Conservation (phyloP, 495 filamentous ascomycete species). For the Rostrohypoxylon terebratum region DNA sequence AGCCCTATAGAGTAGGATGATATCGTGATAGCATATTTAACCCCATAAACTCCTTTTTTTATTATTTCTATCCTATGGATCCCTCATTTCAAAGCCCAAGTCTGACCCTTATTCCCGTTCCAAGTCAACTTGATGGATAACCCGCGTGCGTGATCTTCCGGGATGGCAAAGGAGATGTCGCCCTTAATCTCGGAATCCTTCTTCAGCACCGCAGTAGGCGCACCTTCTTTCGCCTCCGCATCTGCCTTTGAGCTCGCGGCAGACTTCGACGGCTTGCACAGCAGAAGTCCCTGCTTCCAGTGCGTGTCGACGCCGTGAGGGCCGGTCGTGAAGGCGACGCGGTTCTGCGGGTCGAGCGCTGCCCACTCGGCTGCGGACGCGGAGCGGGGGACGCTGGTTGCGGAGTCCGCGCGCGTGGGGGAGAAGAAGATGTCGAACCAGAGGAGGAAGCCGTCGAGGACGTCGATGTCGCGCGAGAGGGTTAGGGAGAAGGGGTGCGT, state of each 20-base stretch:
- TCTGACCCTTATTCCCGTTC: constrained; percentile 57
- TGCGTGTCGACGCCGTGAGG: constrained; percentile 83
- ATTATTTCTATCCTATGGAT: neutral
- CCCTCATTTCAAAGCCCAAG: constrained; percentile 55
- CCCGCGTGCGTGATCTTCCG: constrained; percentile 62
- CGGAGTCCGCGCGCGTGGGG: constrained; percentile 44
- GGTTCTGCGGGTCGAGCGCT: constrained; percentile 54
- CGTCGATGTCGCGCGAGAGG: constrained; percentile 63
- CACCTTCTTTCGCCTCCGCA: constrained; percentile 36
- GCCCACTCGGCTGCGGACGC: constrained; percentile 22
- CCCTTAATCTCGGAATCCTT: constrained; percentile 55
- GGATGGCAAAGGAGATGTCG: constrained; percentile 59
- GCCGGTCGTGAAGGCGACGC: constrained; percentile 79
- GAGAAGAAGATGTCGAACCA: constrained; percentile 88
- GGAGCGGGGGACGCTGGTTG: constrained; percentile 10
- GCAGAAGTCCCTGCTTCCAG: constrained; percentile 83
- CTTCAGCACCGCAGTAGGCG: constrained; percentile 40
- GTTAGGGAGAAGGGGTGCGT: constrained; percentile 68
- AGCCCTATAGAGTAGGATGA: too few relatives aligned
- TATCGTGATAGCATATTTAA: neutral
- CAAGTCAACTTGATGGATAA: constrained; percentile 59
- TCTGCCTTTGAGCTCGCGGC: constrained; percentile 46
- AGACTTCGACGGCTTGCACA: constrained; percentile 51
- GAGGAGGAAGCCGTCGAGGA: constrained; percentile 77
- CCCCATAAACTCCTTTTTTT: neutral